Conservation (phyloP, 768 basidiomycete species). For the Lactarius tabidus region DNA sequence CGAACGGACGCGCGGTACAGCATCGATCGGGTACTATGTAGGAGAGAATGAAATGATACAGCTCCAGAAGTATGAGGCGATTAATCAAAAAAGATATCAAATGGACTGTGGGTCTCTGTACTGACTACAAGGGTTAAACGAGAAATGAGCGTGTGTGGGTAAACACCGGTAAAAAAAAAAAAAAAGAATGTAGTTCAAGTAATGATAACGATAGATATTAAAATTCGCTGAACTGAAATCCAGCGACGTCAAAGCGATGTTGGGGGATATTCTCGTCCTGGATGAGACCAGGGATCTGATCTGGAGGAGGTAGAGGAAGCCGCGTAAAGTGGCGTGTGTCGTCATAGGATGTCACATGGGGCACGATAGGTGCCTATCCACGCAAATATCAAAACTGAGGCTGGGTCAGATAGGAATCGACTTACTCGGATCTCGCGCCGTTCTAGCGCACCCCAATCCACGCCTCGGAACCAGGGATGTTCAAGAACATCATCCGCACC, state of each 20-base stretch:
- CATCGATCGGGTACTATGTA: constrained; percentile 18
- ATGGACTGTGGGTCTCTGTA: constrained; percentile 7
- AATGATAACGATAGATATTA: constrained; percentile 34
- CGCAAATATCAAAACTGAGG: background rate
- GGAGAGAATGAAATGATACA: constrained; percentile 20
- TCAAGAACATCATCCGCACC: constrained; percentile 88
- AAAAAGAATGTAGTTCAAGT: background rate
- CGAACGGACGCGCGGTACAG: constrained; percentile 12
- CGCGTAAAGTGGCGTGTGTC: constrained; percentile 86
- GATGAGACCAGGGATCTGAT: constrained; percentile 76
- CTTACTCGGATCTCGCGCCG: constrained; percentile 80
- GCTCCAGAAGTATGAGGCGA: constrained; percentile 14
- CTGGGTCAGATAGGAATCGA: constrained; percentile 7
- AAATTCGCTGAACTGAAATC: constrained; percentile 75
- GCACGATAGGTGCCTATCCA: constrained; percentile 77
- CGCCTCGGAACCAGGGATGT: constrained; percentile 94
- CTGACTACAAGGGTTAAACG: background rate
- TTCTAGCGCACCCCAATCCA: constrained; percentile 88
- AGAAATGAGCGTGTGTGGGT: background rate
- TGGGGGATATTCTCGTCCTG: constrained; percentile 41
- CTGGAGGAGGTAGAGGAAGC: constrained; percentile 67
- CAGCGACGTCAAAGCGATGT: constrained; percentile 61
- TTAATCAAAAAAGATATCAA: constrained; percentile 9
- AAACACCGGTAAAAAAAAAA: constrained; percentile 2
- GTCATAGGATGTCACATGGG: constrained; percentile 71